Evolutionary conservation across 352 stramenopile genomes (phyloP).

Genomic region (Chloridella minuta): DNA sequence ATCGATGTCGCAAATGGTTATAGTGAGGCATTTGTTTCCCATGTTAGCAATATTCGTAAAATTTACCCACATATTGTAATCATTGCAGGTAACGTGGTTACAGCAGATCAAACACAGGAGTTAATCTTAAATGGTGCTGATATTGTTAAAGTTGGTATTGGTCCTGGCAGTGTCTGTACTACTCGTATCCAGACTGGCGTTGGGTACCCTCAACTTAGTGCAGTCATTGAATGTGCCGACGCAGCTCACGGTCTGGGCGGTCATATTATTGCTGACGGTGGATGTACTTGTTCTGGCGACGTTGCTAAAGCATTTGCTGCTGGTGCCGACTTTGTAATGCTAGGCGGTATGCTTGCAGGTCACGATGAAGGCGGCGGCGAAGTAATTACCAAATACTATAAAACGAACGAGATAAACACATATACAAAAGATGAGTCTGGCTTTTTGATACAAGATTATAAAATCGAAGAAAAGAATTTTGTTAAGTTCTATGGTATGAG

Average conservation of each 20-base stretch:
- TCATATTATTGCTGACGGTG: constrained; percentile 49
- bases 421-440: too few relatives aligned
- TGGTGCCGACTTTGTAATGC: constrained; percentile 58
- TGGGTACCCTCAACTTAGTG: constrained; percentile 50
- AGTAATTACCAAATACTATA: constrained; percentile 28
- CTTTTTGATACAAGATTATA: too few relatives aligned
- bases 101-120: constrained; percentile 31
- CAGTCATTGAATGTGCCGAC: constrained; percentile 51
- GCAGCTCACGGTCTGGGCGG: constrained; percentile 45
- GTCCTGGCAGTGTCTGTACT: constrained; percentile 46
- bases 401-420: too few relatives aligned
- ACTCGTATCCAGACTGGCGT: constrained; percentile 59
- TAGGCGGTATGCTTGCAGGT: constrained; percentile 52
- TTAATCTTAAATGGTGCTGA: constrained; percentile 48
- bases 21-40: constrained; percentile 18
- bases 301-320: constrained; percentile 58
- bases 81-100: constrained; percentile 59
- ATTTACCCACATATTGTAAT: constrained; percentile 31
- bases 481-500: constrained; percentile 56
- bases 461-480: too few relatives aligned
- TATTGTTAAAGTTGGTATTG: constrained; percentile 64
- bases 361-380: constrained; percentile 52
- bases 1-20: constrained; percentile 47
- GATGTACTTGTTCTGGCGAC: constrained; percentile 50
- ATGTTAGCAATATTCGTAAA: constrained; percentile 30